A percentile compares a stretch with the other conserved stretches of the same genome.
phyloP scores from a whole-genome alignment of 495 filamentous ascomycete species.

The Copromyces sp. region DNA sequence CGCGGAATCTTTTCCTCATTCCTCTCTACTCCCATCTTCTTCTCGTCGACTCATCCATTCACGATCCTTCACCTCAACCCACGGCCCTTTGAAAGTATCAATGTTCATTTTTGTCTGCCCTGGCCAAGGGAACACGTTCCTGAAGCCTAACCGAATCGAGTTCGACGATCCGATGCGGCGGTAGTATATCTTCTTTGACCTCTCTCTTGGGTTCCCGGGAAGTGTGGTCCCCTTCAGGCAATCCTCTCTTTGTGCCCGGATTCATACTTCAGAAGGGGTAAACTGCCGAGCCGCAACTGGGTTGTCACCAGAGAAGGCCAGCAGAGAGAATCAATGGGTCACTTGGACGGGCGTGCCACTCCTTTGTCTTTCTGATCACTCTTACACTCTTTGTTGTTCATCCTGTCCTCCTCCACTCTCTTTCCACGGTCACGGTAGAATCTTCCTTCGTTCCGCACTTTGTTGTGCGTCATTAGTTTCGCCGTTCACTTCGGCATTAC shows the following conservation, averaged over 20 bases:
- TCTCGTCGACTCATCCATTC: background rate
- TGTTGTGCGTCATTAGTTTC: background rate
- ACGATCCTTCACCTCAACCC: background rate
- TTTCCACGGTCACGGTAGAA: background rate
- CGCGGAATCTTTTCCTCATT: constrained; percentile 12
- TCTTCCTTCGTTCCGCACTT: background rate
- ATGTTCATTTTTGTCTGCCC: background rate
- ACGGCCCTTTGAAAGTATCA: background rate
- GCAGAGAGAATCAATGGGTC: constrained; percentile 4
- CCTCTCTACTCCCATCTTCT: constrained; percentile 5
- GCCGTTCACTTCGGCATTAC: background rate
- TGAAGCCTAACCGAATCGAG: constrained; percentile 5
- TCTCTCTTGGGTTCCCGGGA: constrained; percentile 2
- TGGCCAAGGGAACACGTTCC: constrained; percentile 9
- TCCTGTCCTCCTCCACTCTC: background rate
- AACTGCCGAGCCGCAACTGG: constrained; percentile 2
- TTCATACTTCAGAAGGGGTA: constrained; percentile 6
- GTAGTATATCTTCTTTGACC: constrained; percentile 13
- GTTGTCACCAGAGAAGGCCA: background rate
- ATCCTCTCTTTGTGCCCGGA: constrained; percentile 11
- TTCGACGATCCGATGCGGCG: constrained; percentile 7
- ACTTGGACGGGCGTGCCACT: constrained; percentile 9
- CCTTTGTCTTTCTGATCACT: constrained; percentile 17
- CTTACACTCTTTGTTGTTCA: background rate
- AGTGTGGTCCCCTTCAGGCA: constrained; percentile 1